These are phyloP conservation scores for Barnettozyma vustinii DNA, from an alignment of 805 yeast species.

Conservation along the genomic window DNA sequence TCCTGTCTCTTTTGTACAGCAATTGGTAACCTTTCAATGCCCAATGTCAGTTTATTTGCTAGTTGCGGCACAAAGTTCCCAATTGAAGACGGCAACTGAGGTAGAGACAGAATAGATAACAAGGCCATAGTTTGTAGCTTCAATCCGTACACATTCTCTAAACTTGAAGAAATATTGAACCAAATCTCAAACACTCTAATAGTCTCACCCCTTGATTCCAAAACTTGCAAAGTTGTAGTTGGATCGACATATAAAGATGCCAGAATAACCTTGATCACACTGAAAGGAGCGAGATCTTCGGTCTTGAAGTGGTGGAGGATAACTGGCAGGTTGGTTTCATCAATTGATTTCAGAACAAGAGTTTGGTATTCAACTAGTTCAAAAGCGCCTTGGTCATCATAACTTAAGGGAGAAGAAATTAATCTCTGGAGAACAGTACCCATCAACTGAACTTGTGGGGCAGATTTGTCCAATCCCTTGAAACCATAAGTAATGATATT, in stretches of 20 bases:
- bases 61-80: conserved; percentile 40
- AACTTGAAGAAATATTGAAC: conserved; percentile 46
- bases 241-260: conserved; percentile 64
- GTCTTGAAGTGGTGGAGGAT: conserved; percentile 13
- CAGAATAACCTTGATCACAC: conserved; percentile 54
- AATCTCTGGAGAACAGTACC: conserved; percentile 14
- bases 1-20: conserved; percentile 67
- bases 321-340: conserved; percentile 10
- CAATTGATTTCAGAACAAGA: conserved; percentile 12
- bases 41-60: conserved; percentile 43
- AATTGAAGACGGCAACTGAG: conserved; percentile 34
- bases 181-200: conserved; percentile 53
- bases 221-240: conserved; percentile 41
- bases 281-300: conserved; percentile 33
- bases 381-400: conserved; percentile 32
- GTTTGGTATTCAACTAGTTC: conserved; percentile 26
- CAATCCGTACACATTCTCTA: conserved; percentile 70
- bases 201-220: conserved; percentile 43
- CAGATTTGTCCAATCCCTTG: conserved; percentile 16
- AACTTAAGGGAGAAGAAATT: conserved; percentile 18
- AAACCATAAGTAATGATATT: conserved; percentile 49
- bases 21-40: conserved; percentile 59
- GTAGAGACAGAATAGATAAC: conserved; percentile 41
- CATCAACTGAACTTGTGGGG: conserved; percentile 18
- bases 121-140: conserved; percentile 69